Conservation (phyloP, 2,329 filamentous ascomycete species). For the Fusarium secorum region DNA sequence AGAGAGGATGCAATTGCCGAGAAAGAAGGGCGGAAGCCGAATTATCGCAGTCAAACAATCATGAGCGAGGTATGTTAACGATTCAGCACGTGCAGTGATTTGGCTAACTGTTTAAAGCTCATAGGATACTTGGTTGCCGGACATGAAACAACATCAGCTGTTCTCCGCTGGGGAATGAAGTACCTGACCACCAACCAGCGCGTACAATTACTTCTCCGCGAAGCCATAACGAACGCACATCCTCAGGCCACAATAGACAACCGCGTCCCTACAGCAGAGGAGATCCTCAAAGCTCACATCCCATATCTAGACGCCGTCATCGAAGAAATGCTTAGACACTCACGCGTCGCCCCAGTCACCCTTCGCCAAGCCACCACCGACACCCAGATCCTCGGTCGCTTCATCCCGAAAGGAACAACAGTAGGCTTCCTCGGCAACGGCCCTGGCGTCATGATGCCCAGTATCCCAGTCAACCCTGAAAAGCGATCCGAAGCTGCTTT, state of each 20-base stretch:
- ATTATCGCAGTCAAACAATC: slow-evolving; percentile 44
- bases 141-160: slow-evolving; percentile 39
- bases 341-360: slow-evolving; percentile 39
- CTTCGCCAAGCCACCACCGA: slow-evolving; percentile 43
- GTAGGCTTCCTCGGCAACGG: slow-evolving; percentile 43
- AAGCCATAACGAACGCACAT: slow-evolving; percentile 26
- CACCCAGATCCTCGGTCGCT: slow-evolving; percentile 45
- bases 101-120: slow-evolving; percentile 10
- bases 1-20: slow-evolving; percentile 43
- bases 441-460: slow-evolving; percentile 33
- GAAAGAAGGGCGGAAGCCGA: slow-evolving; percentile 42
- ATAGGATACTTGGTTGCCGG: slow-evolving; percentile 40
- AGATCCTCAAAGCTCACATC: slow-evolving; percentile 41
- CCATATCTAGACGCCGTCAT: slow-evolving; percentile 50
- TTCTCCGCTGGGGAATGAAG: slow-evolving; percentile 37
- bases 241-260: slow-evolving; percentile 21
- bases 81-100: rapidly evolving
- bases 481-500: slow-evolving; percentile 13
- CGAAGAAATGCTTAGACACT: slow-evolving; percentile 48
- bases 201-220: slow-evolving; percentile 42
- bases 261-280: slow-evolving; percentile 39
- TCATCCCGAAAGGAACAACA: slow-evolving; percentile 47
- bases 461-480: slow-evolving; percentile 24
- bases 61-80: slow-evolving; percentile 43
- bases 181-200: slow-evolving; percentile 33